These are phyloP conservation scores for Scedosporium dehoogii DNA, from an alignment of 2,329 filamentous ascomycete genomes.

Conservation along the genomic window DNA sequence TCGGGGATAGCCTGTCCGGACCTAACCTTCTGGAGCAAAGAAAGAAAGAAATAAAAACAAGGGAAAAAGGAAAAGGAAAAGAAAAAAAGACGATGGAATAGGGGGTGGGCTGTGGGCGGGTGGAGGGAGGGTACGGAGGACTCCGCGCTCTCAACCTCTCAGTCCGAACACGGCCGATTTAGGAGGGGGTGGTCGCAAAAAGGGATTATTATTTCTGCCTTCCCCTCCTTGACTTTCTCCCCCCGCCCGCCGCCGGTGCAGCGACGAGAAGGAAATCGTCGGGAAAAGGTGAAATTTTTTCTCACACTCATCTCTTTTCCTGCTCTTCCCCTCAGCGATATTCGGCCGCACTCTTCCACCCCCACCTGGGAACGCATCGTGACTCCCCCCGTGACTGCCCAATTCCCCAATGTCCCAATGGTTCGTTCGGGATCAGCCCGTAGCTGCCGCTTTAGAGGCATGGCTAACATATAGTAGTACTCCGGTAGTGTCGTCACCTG, in stretches of 20 bases:
- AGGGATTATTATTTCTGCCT: neutral
- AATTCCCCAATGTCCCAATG: too few relatives aligned
- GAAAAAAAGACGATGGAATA: neutral
- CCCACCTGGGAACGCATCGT: too few relatives aligned
- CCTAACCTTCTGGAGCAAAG: neutral
- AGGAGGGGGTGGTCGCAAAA: neutral
- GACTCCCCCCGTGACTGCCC: too few relatives aligned
- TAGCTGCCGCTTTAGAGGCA: neutral
- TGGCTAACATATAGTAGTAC: neutral
- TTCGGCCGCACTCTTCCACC: too few relatives aligned
- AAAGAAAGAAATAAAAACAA: neutral
- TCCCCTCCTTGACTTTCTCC: neutral
- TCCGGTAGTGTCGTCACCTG: constrained; percentile 11
- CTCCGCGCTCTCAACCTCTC: neutral
- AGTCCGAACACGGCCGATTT: neutral
- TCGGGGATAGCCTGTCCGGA: neutral
- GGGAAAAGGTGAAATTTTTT: neutral
- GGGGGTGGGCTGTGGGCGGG: neutral
- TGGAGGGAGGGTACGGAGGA: neutral
- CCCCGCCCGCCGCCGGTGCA: neutral
- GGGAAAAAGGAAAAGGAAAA: neutral
- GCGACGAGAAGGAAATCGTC: neutral
- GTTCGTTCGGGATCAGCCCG: neutral
- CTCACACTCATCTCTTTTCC: neutral
- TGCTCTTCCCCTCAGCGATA: neutral